These are phyloP conservation scores for Dissophora globulifera DNA, from an alignment of 192 early-diverging fungal genomes.

Conservation along the genomic window DNA sequence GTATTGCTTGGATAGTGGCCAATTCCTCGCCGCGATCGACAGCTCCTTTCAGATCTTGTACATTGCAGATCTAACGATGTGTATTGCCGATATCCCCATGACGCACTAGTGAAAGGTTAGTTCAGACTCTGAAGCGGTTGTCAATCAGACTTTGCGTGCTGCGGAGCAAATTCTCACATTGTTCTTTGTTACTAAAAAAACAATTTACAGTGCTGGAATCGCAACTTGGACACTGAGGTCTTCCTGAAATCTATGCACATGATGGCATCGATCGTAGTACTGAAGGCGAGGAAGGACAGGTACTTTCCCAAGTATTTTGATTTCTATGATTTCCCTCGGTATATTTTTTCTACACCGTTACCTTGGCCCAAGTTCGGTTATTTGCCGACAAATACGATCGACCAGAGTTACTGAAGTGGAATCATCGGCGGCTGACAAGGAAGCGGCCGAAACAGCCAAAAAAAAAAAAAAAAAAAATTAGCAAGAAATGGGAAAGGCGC, in stretches of 20 bases:
- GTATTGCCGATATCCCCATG: not conserved
- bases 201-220: not conserved
- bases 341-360: constrained; percentile 23
- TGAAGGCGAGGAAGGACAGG: not conserved
- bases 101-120: not conserved
- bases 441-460: not conserved
- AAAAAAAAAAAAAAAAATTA: too few relatives aligned
- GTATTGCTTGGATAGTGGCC: constrained; percentile 1
- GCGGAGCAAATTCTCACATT: not conserved
- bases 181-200: not conserved
- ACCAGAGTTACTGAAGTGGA: constrained; percentile 3
- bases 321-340: constrained; percentile 8
- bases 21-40: not conserved
- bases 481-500: not conserved
- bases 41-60: not conserved
- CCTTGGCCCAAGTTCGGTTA: constrained; percentile 2
- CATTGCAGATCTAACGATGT: not conserved
- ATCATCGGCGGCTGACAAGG: not conserved
- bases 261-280: not conserved
- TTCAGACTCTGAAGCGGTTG: not conserved
- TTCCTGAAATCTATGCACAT: constrained; percentile 4
- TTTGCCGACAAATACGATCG: constrained; percentile 2
- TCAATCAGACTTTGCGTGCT: not conserved
- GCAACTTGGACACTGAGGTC: constrained; percentile 2
- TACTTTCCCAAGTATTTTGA: constrained; percentile 2